Base-by-base conservation (phyloP, 2,329 filamentous ascomycete genomes). In the Verticillium dahliae region DNA sequence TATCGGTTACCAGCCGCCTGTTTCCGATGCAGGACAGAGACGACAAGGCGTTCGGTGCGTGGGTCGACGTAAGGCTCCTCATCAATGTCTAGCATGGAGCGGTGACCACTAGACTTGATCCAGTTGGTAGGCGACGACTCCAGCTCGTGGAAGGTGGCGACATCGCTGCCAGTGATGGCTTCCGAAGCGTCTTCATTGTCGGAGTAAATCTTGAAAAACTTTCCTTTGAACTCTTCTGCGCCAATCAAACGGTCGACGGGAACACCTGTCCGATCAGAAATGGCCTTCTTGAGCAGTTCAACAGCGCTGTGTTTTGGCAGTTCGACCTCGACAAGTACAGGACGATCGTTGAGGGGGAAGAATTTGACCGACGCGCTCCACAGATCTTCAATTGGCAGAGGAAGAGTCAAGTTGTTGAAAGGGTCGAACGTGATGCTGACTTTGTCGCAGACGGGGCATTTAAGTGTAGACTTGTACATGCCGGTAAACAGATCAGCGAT, bases 371-470 rank as follows among this genome's bases (percentile, higher is more conserved):
- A 81, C 66, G 89, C 89, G 62, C 80, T 82, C 90, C 92, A 97
- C 55, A 91, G 83, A 66, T 89, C 92, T 72, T 95, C 90, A 60
- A 97, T 86, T 0, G 95, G 95, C 38, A 99, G 79, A 62, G 96
- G 95, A 31, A 99, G 79, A 0, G 95, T 97, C 62, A 99, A 78
- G 66, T 96, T 95, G 74, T 92, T 97, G 80, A 96, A 99, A 0
- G 95, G 95, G 72, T 99, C 95, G 71, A 99, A 99, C 0, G 95
- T 98, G 69, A 99, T 97, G 83, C 93, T 97, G 75, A 98, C 90
- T 77, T 98, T 99, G 68, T 89, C 84, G 73, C 95, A 99, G 7
- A 84, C 85, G 0, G 95, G 95, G 71, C 95, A 99, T 65, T 95
- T 89, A 65, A 99, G 84, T 0, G 94, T 98, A 55, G 96, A 98